Conservation (phyloP, 83 land plant species). For the Larix sibirica region DNA sequence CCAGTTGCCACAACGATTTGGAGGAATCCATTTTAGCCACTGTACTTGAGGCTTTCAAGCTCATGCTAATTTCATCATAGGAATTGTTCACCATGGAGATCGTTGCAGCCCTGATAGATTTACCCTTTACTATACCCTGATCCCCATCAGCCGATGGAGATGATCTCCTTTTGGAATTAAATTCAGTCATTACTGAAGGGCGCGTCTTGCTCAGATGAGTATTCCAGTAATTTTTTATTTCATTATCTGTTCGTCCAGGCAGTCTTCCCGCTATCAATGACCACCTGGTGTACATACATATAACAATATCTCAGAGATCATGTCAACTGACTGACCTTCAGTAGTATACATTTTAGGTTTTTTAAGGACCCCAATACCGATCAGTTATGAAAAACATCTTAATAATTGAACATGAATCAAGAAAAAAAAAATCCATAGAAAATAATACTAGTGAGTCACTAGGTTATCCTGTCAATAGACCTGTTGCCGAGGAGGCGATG, state of each 20-base stretch:
- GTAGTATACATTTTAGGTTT: neutral
- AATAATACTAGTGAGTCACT: too few species aligned
- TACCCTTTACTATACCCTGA: neutral
- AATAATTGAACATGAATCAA: neutral
- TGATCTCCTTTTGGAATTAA: neutral
- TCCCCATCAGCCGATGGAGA: too few species aligned
- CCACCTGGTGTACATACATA: neutral
- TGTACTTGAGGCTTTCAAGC: neutral
- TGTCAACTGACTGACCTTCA: neutral
- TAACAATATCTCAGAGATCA: neutral
- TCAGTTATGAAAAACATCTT: neutral
- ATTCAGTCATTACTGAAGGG: too few species aligned
- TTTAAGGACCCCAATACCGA: neutral
- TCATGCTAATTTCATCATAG: neutral
- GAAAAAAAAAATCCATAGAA: too few species aligned
- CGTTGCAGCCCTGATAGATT: neutral
- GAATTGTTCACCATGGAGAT: neutral
- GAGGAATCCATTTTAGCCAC: neutral
- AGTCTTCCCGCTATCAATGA: neutral
- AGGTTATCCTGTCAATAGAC: neutral
- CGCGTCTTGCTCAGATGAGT: neutral
- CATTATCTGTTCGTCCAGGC: neutral
- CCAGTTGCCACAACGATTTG: neutral
- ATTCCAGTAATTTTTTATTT: constrained; percentile 1
- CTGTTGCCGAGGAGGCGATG: neutral